Base-by-base conservation (phyloP, 345 rosid genomes). In the Euphorbia peplus region DNA sequence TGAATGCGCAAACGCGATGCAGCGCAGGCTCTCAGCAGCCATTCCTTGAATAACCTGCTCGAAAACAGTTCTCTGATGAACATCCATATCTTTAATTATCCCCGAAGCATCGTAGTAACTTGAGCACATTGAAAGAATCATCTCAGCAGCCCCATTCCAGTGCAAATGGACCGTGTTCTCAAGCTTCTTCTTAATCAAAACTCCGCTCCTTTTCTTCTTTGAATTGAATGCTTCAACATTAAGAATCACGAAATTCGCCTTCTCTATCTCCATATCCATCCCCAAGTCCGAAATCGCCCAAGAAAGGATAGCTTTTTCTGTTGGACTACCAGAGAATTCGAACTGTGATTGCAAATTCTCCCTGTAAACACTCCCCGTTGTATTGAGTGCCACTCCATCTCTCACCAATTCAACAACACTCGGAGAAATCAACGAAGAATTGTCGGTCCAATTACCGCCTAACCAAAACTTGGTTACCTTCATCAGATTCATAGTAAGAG, bases 71-170 rank as follows among this genome's bases (percentile, higher is more conserved):
- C 60, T 83, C 39, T 78, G 82, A 0, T 35, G 65, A 19, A 70
- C 78, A 19, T 75, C 61, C 41, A 93, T 47, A n/a, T 67, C 15
- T 39, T 46, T 82, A 14, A 71, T 22, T 0, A 2, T 63, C 60
- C 96, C 97, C 19, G 80, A 71, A 47, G 76, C 84, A 59, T 85
- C 82, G 8, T 81, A 83, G 80, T 72, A 90, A 46, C 80, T 79
- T 0, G 90, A 80, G 66, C 96, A 87, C 90, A 73, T 82, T 2
- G 87, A 82, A 48, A 88, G 78, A 64, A 90, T 76, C 88, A 83
- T 83, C 89, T 86, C 95, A 1, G 95, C 93, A 0, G 89, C 90
- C 68, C 95, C 96, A 74, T 88, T 90, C 95, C 92, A 88, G 56
- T 92, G 96, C 59, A 81, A 72, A 51, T 85, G 85, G 41, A 74